phyloP scores from a whole-genome alignment of 495 filamentous ascomycete genomes.

The Annulohypoxylon nitens region DNA sequence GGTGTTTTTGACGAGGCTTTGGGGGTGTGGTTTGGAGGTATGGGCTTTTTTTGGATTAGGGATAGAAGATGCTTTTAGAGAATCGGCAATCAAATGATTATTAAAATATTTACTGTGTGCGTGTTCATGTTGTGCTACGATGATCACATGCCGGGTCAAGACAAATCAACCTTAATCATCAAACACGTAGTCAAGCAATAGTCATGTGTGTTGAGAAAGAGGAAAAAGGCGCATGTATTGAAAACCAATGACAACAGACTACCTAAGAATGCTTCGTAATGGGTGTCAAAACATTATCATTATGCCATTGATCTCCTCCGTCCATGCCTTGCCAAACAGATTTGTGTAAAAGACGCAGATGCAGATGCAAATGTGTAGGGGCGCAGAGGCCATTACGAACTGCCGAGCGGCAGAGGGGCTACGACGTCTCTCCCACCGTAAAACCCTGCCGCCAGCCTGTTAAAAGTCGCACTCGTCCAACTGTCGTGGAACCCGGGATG shows the following conservation, averaged over 20 bases:
- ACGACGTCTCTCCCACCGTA: slow-evolving; percentile 68
- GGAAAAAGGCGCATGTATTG: slow-evolving; percentile 33
- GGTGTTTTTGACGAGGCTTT: slow-evolving; percentile 7
- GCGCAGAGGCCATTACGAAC: slow-evolving; percentile 7
- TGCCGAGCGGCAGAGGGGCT: slow-evolving; percentile 45
- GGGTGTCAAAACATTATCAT: slow-evolving; percentile 18
- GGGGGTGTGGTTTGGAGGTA: neutral
- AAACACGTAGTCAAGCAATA: neutral
- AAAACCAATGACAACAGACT: slow-evolving; percentile 26
- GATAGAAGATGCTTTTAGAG: slow-evolving; percentile 22
- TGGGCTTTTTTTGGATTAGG: slow-evolving; percentile 32
- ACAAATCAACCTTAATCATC: slow-evolving; percentile 2
- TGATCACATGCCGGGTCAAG: neutral
- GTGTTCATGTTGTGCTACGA: neutral
- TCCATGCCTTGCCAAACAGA: neutral
- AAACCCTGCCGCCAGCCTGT: slow-evolving; percentile 44
- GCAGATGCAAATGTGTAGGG: slow-evolving; percentile 8
- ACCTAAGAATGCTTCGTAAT: slow-evolving; percentile 9
- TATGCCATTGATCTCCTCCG: slow-evolving; percentile 5
- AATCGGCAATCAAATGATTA: slow-evolving; percentile 24
- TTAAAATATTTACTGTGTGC: neutral
- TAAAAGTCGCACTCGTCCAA: slow-evolving; percentile 50
- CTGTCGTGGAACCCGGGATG: slow-evolving; percentile 62
- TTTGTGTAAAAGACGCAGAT: neutral
- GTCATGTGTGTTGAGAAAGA: neutral